phyloP scores from a whole-genome alignment of 257 asterid species.

The Nyctanthes arbortristis region DNA sequence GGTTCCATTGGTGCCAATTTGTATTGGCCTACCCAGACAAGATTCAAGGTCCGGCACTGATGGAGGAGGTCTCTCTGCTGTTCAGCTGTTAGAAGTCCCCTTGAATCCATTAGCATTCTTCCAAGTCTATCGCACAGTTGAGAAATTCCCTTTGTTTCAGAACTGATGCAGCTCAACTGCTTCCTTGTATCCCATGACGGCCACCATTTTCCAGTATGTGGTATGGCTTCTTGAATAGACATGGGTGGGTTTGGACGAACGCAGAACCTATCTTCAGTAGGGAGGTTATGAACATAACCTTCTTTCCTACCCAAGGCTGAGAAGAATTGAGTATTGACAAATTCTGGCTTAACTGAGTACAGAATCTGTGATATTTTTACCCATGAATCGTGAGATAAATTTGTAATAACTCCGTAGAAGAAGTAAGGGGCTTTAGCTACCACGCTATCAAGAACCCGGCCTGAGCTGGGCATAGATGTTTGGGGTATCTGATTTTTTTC shows the following conservation, averaged over 20 bases:
- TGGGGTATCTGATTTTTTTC: slow-evolving; percentile 43
- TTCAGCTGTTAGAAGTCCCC: slow-evolving; percentile 50
- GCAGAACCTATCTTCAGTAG: slow-evolving; percentile 59
- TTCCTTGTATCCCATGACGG: slow-evolving; percentile 88
- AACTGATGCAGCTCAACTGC: slow-evolving; percentile 47
- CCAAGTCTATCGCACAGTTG: slow-evolving; percentile 61
- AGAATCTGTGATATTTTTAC: slow-evolving; percentile 69
- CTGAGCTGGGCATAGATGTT: slow-evolving; percentile 41
- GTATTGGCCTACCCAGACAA: slow-evolving; percentile 66
- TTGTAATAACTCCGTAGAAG: slow-evolving; percentile 59
- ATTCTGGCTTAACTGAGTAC: slow-evolving; percentile 74
- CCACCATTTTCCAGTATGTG: slow-evolving; percentile 66
- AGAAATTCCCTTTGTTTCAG: slow-evolving; percentile 42
- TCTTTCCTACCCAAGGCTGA: slow-evolving; percentile 76
- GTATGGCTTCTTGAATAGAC: slow-evolving; percentile 70
- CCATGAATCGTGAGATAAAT: slow-evolving; percentile 63
- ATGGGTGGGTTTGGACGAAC: slow-evolving; percentile 65
- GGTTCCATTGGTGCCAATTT: slow-evolving; percentile 58
- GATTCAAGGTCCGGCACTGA: slow-evolving; percentile 55
- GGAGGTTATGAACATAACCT: slow-evolving; percentile 90
- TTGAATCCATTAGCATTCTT: slow-evolving; percentile 42
- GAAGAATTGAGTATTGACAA: slow-evolving; percentile 44
- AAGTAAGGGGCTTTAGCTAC: slow-evolving; percentile 80
- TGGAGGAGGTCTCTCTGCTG: slow-evolving; percentile 54
- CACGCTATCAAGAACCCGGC: slow-evolving; percentile 42